These are phyloP conservation scores for Umbelopsis vinacea DNA, from an alignment of 192 early-diverging fungal genomes.

Conservation along the genomic window DNA sequence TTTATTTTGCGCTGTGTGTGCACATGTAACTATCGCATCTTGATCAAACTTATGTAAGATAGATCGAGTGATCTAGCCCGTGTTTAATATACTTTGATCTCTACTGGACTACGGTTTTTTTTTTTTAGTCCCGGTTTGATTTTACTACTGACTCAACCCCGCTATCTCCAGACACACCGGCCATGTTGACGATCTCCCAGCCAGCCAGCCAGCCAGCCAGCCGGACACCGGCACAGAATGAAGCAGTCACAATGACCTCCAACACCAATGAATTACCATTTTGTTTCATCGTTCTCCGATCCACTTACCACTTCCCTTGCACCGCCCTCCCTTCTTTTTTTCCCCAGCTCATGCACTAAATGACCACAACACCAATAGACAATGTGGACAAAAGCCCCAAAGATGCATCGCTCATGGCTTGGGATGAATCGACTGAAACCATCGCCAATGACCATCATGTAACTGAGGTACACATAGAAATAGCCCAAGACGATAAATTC, in stretches of 20 bases:
- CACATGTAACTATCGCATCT: too few relatives aligned
- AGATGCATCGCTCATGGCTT: neutral
- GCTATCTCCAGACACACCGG: neutral
- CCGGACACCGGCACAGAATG: slow-evolving; percentile 13
- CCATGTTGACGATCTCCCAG: neutral
- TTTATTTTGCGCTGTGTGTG: neutral
- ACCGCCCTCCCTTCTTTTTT: too few relatives aligned
- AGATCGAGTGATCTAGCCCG: too few relatives aligned
- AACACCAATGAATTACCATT: neutral
- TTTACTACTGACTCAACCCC: too few relatives aligned
- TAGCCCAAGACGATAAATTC: neutral
- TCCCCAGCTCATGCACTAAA: neutral
- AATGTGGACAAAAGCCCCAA: neutral
- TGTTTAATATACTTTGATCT: too few relatives aligned
- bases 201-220: neutral
- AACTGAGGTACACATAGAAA: slow-evolving; percentile 7
- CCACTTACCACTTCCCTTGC: too few relatives aligned
- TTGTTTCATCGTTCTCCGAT: neutral
- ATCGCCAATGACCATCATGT: neutral
- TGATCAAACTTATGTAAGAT: too few relatives aligned
- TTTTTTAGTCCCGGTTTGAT: too few relatives aligned
- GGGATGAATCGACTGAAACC: slow-evolving; percentile 9
- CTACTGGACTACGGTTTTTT: too few relatives aligned
- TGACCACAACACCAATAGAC: neutral
- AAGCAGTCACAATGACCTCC: neutral